Evolutionary conservation across 345 rosid genomes (phyloP), one percentile per base, ranked within the genome.

Genomic region (Populus davidiana): DNA sequence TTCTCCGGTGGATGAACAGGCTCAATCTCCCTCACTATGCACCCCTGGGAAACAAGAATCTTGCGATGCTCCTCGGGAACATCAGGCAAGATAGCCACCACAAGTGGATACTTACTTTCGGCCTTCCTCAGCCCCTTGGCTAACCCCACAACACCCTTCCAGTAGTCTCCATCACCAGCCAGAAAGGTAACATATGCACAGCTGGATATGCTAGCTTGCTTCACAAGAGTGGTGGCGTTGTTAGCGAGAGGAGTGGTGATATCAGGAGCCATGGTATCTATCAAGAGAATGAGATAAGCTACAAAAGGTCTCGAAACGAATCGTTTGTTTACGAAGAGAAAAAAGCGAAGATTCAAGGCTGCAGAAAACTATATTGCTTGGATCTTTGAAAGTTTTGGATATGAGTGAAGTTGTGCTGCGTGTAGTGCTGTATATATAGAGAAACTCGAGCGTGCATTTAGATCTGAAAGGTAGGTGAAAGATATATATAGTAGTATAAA

Each of bases 41-140:
- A 93, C n/a, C 97, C 98, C 56, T 91, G 93, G 59, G 85, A 79
- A 74, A 76, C 83, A 80, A 93, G 72, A 44, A 87, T 86, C 78
- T 79, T 73, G n/a, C 90, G 86, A 83, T 93, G 98, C 33, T 90
- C 94, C 79, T 85, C 88, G 0, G 98, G 97, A 1, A 93, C 94
- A 29, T 93, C 94, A 16, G 97, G 93, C 67, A 93, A 75, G 43
- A 91, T 33, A 20, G 94, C 94, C 67, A 93, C 98, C 76, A 91
- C 89, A 0, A 93, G 90, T 31, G 97, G 94, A 78, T 92, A 88
- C 16, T 77, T 81, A 63, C 91, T 90, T 68, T 81, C 82, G 1
- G 76, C 92, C 77, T 89, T 91, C 64, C 92, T 87, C 73, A 93
- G 79, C 27, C 98, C 98, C 83, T 93, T 93, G 74, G 88, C 97